A percentile compares a stretch with the other conserved stretches of the same genome.
Conservation (phyloP, 139 green algal genomes). For the Closterium sp. region DNA sequence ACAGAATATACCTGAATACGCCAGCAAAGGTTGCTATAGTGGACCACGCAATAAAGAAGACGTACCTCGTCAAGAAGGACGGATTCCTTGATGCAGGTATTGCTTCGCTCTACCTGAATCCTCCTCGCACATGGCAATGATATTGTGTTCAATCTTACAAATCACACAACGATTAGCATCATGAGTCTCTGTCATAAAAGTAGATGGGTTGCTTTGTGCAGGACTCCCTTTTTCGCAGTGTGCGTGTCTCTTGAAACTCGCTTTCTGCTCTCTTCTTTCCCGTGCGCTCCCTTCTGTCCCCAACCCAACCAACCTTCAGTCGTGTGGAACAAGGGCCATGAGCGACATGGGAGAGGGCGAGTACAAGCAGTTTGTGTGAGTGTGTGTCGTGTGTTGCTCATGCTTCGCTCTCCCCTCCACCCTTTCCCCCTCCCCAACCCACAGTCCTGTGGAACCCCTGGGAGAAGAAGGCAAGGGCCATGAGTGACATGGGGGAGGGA, state of each 20-base stretch:
- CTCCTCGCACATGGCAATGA: too few species aligned
- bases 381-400: not conserved
- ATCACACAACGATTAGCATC: too few species aligned
- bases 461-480: slow-evolving; percentile 53
- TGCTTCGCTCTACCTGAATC: too few species aligned
- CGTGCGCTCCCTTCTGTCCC: too few species aligned
- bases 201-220: too few species aligned
- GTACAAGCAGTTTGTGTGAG: slow-evolving; percentile 28
- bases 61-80: slow-evolving; percentile 37
- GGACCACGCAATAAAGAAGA: slow-evolving; percentile 33
- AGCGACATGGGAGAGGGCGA: slow-evolving; percentile 20
- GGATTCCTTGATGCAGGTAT: slow-evolving; percentile 50
- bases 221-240: too few species aligned
- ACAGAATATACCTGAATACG: slow-evolving; percentile 59
- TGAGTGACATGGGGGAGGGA: slow-evolving; percentile 23
- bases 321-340: slow-evolving; percentile 57
- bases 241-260: too few species aligned
- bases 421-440: not conserved
- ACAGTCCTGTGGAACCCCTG: slow-evolving; percentile 62
- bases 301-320: too few species aligned
- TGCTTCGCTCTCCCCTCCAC: not conserved
- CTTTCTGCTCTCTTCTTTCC: too few species aligned
- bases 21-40: slow-evolving; percentile 43
- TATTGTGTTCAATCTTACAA: too few species aligned
- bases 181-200: too few species aligned